A percentile compares a stretch with the other conserved stretches of the same genome.
These are phyloP conservation scores for Begonia peltatifolia DNA, from an alignment of 306 rosid species.

Conservation along the genomic window DNA sequence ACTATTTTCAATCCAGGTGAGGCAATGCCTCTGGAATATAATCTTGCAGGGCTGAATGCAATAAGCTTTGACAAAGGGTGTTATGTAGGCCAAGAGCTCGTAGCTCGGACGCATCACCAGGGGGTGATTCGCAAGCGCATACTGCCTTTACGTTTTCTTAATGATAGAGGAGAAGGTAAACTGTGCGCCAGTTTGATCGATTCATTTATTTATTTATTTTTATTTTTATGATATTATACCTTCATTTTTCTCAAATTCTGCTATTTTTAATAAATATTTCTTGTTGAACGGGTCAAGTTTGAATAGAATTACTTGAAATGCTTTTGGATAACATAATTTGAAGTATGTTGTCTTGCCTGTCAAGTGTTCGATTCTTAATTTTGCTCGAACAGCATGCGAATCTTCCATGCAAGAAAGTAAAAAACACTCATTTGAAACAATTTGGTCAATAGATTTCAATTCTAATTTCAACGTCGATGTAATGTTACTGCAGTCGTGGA, in stretches of 20 bases:
- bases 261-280: too few species aligned
- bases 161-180: constrained; percentile 51
- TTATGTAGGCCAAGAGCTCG: constrained; percentile 82
- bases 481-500: constrained; percentile 29
- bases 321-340: neutral
- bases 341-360: too few species aligned
- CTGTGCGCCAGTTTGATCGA: constrained; percentile 1
- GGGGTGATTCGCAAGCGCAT: constrained; percentile 80
- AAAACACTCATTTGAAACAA: too few species aligned
- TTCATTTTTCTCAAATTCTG: too few species aligned
- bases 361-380: too few species aligned
- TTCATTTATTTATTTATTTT: constrained; percentile 4
- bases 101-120: constrained; percentile 81
- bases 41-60: constrained; percentile 77
- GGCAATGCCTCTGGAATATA: constrained; percentile 85
- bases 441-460: too few species aligned
- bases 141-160: constrained; percentile 51
- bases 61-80: constrained; percentile 96
- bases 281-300: too few species aligned
- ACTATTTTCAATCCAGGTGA: constrained; percentile 40
- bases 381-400: too few species aligned
- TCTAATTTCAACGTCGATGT: too few species aligned
- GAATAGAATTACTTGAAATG: too few species aligned
- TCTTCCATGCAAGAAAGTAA: too few species aligned
- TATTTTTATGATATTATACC: neutral